phyloP scores from a whole-genome alignment of 192 early-diverging fungal species.

The Chytriomyces sp. region DNA sequence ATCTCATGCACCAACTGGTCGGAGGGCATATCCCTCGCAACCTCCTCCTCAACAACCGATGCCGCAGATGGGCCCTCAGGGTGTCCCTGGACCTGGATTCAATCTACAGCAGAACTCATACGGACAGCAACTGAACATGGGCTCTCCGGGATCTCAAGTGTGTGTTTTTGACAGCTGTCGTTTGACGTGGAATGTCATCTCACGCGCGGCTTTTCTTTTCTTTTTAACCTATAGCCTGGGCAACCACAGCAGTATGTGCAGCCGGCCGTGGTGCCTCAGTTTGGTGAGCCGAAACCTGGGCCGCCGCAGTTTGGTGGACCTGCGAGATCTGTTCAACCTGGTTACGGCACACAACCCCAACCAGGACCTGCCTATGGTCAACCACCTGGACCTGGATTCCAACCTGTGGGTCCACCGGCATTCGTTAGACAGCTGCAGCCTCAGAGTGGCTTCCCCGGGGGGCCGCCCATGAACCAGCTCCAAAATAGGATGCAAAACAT shows the following conservation, averaged over 20 bases:
- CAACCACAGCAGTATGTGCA: conserved; percentile 22
- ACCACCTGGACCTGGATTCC: background rate
- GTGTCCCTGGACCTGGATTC: conserved; percentile 46
- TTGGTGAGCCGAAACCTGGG: conserved; percentile 11
- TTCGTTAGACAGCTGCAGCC: background rate
- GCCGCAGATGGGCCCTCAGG: background rate
- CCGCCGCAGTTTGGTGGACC: conserved; percentile 22
- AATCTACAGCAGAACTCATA: background rate
- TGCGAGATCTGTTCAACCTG: conserved; percentile 17
- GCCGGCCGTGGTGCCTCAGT: conserved; percentile 20
- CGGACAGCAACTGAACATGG: background rate
- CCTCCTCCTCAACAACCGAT: conserved; percentile 10
- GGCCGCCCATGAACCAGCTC: conserved; percentile 1
- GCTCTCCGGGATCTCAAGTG: background rate
- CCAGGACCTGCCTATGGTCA: background rate
- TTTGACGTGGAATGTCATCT: background rate
- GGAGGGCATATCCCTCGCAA: conserved; percentile 7
- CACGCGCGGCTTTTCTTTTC: background rate
- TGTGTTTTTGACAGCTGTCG: background rate
- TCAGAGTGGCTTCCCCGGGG: background rate
- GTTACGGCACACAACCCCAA: background rate
- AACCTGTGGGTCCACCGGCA: background rate
- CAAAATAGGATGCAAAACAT: conserved; percentile 26
- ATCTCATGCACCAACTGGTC: background rate
- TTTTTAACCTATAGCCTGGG: background rate